phyloP scores from a whole-genome alignment of 768 basidiomycete species.

The Daedaleopsis sinensis region DNA sequence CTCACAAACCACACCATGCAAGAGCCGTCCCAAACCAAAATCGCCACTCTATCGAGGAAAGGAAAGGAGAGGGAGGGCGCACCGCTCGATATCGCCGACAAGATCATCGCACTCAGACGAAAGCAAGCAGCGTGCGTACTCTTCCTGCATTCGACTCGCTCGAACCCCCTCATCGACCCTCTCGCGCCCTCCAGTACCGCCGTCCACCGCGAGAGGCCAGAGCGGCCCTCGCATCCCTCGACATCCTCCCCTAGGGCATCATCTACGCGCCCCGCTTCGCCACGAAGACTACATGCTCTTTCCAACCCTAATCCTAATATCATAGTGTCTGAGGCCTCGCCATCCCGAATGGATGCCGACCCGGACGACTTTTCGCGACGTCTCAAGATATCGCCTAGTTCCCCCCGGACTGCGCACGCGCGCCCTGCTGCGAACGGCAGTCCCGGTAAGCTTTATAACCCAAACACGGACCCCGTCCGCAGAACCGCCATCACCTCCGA shows the following conservation, averaged over 20 bases:
- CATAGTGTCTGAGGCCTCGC: slow-evolving; percentile 44
- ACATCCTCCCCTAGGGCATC: slow-evolving; percentile 32
- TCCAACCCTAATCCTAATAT: slow-evolving; percentile 27
- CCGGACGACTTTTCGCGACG: slow-evolving; percentile 76
- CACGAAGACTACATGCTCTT: slow-evolving; percentile 27
- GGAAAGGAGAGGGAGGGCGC: slow-evolving; percentile 39
- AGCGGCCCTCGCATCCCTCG: slow-evolving; percentile 40
- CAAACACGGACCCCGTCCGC: slow-evolving; percentile 65
- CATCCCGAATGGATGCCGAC: slow-evolving; percentile 46
- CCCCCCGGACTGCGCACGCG: slow-evolving; percentile 41
- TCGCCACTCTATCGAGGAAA: slow-evolving; percentile 28
- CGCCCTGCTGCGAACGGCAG: slow-evolving; percentile 30
- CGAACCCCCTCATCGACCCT: not conserved
- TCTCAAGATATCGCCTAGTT: slow-evolving; percentile 62
- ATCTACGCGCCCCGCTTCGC: slow-evolving; percentile 39
- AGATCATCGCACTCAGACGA: slow-evolving; percentile 68
- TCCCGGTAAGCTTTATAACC: slow-evolving; percentile 67
- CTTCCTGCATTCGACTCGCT: not conserved
- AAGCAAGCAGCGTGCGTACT: slow-evolving; percentile 51
- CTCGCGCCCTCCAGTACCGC: slow-evolving; percentile 40
- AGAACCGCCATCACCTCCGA: slow-evolving; percentile 60
- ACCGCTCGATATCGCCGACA: slow-evolving; percentile 57
- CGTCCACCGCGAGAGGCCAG: slow-evolving; percentile 50
- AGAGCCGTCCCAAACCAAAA: slow-evolving; percentile 22
- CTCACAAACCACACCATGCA: slow-evolving; percentile 21